Evolutionary conservation across 148 eudicot species (phyloP), one percentile per base, ranked within the genome.

Genomic region (Rhododendron ovatum): DNA sequence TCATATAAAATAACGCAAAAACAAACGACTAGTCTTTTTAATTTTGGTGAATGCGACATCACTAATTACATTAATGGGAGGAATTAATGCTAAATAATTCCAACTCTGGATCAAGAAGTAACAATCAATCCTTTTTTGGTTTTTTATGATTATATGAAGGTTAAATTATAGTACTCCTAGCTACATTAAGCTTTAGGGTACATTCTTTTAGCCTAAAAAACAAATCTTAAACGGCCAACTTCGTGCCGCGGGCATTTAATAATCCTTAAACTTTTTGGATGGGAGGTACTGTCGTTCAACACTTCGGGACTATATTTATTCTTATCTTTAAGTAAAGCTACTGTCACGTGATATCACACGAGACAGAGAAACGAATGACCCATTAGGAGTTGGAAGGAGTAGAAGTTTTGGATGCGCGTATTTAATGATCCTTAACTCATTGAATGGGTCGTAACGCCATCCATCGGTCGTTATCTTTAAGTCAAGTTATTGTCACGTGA

Each of bases 71-170:
- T 2, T 41, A 41, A 65, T n/a, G 11, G 35, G 45, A 17, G 78
- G 73, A 65, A 65, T 83, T 4, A 41, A 41, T 41, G 30, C 35
- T 69, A 28, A 69, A 45, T 7, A 7, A 83, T 83, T 48, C 61
- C 28, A 83, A 67, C 48, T 26, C 12, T 28, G 30, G 79, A 69
- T 82, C 45, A 71, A 83, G 79, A 71, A 83, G 61, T 51, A 26
- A 61, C 18, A 13, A 41, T 41, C 45, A 41, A 6, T 41, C 45
- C 7, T 41, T 41, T 41, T 41, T 80, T 24, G 4, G 63, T 10
- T 50, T 26, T 48, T 14, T 79, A 79, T 50, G 61, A 50, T 80
- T 45, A 80, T 10, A 80, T 80, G 11, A n/a, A 3, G 35, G 26
- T 81, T 50, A 81, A 53, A 59, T 8, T 82, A 37, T 82, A 47